A percentile compares a stretch with the other conserved stretches of the same genome.
Conservation (phyloP, 2,329 filamentous ascomycete species). For the Sclerotinia borealis region DNA sequence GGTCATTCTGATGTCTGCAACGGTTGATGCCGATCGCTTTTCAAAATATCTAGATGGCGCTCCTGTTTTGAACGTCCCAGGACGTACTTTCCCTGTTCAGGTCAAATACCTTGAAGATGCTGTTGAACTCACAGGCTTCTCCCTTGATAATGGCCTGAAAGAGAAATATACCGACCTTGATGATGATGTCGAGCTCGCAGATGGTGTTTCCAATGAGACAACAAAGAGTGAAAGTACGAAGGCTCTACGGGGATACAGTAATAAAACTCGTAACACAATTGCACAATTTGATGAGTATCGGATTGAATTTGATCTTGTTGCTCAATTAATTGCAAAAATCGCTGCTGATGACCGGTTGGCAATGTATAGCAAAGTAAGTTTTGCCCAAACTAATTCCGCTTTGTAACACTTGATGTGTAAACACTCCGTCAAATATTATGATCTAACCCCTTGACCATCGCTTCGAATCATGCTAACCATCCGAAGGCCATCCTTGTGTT, state of each 20-base stretch:
- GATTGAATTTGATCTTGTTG: constrained; percentile 82
- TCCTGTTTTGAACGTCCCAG: constrained; percentile 83
- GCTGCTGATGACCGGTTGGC: constrained; percentile 60
- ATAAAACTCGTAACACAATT: constrained; percentile 68
- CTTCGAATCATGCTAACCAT: background rate
- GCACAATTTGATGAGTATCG: constrained; percentile 81
- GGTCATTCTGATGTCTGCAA: constrained; percentile 95
- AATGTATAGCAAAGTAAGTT: constrained; percentile 57
- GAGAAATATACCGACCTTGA: constrained; percentile 54
- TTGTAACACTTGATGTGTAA: background rate
- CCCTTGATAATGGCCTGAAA: constrained; percentile 42
- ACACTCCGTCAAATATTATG: background rate
- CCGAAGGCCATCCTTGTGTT: constrained; percentile 82
- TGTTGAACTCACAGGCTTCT: constrained; percentile 77
- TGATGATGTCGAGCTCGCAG: constrained; percentile 48
- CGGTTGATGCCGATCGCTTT: constrained; percentile 86
- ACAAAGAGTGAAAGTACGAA: constrained; percentile 51
- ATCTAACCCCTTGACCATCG: background rate
- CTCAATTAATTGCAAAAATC: constrained; percentile 71
- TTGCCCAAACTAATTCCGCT: background rate
- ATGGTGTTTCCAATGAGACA: constrained; percentile 42
- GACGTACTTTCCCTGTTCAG: constrained; percentile 86
- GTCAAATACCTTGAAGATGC: constrained; percentile 89
- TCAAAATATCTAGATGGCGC: constrained; percentile 82
- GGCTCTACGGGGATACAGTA: constrained; percentile 66